phyloP scores from a whole-genome alignment of 768 basidiomycete species.

The Tulasnella calospora region DNA sequence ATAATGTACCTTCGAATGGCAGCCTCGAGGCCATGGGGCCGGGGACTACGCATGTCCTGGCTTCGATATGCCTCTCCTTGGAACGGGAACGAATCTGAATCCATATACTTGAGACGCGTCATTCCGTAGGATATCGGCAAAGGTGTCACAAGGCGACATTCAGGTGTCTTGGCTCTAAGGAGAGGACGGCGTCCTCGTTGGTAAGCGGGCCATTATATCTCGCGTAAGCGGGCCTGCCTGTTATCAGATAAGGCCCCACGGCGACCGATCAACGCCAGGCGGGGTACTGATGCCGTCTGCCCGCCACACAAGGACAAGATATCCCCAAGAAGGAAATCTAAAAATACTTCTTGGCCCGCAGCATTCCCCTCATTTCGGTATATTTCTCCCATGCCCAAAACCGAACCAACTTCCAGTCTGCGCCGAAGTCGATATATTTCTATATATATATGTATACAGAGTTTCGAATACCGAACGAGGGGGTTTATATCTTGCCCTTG shows the following conservation, averaged over 20 bases:
- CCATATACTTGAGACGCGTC: background rate
- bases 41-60: too few relatives aligned
- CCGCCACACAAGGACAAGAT: background rate
- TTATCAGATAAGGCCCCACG: background rate
- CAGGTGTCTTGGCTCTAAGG: background rate
- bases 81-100: too few relatives aligned
- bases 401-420: background rate
- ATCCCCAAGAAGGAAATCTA: background rate
- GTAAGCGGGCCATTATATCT: background rate
- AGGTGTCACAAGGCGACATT: background rate
- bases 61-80: too few relatives aligned
- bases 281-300: background rate
- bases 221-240: background rate
- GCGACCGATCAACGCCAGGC: background rate
- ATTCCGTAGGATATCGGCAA: background rate
- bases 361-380: too few relatives aligned
- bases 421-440: background rate
- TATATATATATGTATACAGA: background rate
- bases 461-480: background rate
- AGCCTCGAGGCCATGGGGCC: too few relatives aligned
- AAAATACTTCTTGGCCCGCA: too few relatives aligned
- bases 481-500: constrained; percentile 38
- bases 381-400: background rate
- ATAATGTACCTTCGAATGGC: background rate
- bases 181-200: background rate